These are phyloP conservation scores for Malus orientalis DNA, from an alignment of 306 rosid species.

Conservation along the genomic window DNA sequence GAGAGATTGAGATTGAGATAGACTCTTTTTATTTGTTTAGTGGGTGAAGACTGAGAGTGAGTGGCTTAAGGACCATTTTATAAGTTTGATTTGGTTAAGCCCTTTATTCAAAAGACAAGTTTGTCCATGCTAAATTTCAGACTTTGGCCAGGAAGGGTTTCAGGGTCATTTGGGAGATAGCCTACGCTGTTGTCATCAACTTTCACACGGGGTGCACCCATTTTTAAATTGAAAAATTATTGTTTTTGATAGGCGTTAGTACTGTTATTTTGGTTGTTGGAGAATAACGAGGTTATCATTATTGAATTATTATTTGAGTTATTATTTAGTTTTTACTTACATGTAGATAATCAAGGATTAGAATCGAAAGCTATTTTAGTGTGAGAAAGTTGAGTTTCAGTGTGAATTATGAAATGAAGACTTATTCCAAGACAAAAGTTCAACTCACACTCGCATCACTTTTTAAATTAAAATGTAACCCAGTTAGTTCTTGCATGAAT, in stretches of 20 bases:
- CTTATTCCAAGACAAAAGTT: too few species aligned
- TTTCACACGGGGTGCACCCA: constrained; percentile 8
- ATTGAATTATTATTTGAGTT: too few species aligned
- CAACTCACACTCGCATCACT: too few species aligned
- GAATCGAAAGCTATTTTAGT: neutral
- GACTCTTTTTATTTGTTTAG: neutral
- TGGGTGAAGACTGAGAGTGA: neutral
- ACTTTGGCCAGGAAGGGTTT: neutral
- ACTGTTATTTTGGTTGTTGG: too few species aligned
- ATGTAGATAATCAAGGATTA: neutral
- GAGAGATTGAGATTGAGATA: neutral
- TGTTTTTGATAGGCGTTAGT: neutral
- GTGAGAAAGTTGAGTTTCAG: too few species aligned
- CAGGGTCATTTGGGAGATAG: neutral
- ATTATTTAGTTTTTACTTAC: too few species aligned
- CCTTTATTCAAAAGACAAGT: neutral
- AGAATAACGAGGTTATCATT: too few species aligned
- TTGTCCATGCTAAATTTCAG: neutral
- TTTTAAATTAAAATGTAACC: too few species aligned
- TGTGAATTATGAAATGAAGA: too few species aligned
- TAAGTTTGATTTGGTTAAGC: neutral
- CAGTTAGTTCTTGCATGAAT: neutral
- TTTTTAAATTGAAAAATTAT: neutral
- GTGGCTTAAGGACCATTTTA: neutral
- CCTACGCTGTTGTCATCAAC: constrained; percentile 17